phyloP scores from a whole-genome alignment of 1,284 basidiomycete genomes.

The Sanghuangporus baumii region DNA sequence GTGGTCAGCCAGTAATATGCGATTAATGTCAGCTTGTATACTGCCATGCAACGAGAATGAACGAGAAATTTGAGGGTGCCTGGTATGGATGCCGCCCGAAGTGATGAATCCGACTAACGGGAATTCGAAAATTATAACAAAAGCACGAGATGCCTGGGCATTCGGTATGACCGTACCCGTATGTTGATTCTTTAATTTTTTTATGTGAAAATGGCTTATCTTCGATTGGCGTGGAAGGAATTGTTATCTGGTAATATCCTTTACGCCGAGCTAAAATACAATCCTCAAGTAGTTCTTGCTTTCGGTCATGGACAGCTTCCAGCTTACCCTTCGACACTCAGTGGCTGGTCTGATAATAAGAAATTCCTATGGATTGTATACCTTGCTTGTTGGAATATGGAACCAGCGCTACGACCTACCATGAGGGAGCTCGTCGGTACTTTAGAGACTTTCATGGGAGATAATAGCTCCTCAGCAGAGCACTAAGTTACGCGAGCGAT shows the following conservation, averaged over 20 bases:
- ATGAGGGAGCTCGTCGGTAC: no score
- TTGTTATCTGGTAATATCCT: neutral
- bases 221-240: neutral
- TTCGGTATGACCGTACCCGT: constrained; percentile 14
- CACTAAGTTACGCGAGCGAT: no score
- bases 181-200: neutral
- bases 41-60: neutral
- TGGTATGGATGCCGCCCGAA: constrained; percentile 7
- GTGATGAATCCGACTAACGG: neutral
- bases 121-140: neutral
- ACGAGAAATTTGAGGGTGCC: neutral
- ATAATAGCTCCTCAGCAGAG: no score
- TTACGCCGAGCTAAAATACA: neutral
- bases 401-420: neutral
- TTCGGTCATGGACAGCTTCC: neutral
- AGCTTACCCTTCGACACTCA: neutral
- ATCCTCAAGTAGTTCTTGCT: neutral
- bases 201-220: no score
- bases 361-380: no score
- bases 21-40: neutral
- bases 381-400: neutral
- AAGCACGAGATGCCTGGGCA: constrained; percentile 10
- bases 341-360: neutral
- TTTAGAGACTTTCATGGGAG: no score
- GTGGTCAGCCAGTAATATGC: neutral